Conservation (phyloP, 179 eudicot species). For the Spergularia azorica region DNA sequence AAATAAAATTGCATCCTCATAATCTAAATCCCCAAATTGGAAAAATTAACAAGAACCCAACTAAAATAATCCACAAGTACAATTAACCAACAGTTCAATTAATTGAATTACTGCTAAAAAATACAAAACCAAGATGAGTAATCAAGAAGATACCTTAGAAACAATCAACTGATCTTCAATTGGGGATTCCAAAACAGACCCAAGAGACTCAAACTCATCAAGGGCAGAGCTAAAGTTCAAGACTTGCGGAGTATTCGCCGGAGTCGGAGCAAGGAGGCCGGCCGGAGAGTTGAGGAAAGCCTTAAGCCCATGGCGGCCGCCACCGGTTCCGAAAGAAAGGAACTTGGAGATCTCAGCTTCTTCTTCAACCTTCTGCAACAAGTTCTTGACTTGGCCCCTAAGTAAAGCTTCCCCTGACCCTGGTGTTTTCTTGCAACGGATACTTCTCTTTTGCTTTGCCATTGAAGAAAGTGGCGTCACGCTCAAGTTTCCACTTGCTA, state of each 20-base stretch:
- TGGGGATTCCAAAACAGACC: constrained; percentile 41
- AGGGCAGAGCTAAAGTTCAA: constrained; percentile 26
- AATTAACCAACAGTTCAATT: too few species aligned
- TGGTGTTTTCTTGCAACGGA: constrained; percentile 50
- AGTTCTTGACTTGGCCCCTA: constrained; percentile 76
- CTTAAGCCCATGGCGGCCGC: constrained; percentile 32
- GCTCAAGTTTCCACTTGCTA: constrained; percentile 52
- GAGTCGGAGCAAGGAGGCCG: constrained; percentile 69
- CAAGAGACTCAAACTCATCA: constrained; percentile 35
- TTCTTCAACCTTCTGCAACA: constrained; percentile 86
- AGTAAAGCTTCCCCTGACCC: constrained; percentile 88
- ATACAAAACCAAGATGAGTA: constrained; percentile 8
- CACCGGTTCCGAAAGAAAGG: constrained; percentile 27
- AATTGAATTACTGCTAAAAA: neutral
- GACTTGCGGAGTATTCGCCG: constrained; percentile 75
- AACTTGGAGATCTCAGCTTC: constrained; percentile 66
- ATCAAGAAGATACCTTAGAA: constrained; percentile 43
- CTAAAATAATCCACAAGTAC: too few species aligned
- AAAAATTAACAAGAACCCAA: neutral
- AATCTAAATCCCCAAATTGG: too few species aligned
- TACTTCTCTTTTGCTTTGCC: constrained; percentile 42
- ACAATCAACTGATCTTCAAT: constrained; percentile 46
- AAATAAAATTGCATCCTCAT: too few species aligned
- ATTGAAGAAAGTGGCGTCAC: constrained; percentile 56
- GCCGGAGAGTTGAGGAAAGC: constrained; percentile 48